phyloP scores from a whole-genome alignment of 768 basidiomycete genomes.

The Calocybe indica region DNA sequence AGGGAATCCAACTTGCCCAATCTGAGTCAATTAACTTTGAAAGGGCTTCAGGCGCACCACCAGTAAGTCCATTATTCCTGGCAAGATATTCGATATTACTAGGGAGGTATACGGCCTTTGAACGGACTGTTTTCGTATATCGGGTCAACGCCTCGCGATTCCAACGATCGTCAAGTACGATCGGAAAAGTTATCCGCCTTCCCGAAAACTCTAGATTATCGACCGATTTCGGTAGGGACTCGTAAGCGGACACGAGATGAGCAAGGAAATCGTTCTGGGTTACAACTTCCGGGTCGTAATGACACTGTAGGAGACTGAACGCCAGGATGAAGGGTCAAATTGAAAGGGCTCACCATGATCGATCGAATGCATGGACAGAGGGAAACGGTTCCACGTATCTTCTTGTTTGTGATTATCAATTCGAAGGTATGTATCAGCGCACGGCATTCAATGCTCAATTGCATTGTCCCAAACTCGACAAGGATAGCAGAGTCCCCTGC shows the following conservation, averaged over 20 bases:
- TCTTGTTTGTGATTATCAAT: slow-evolving; percentile 23
- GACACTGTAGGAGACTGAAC: slow-evolving; percentile 53
- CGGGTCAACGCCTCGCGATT: slow-evolving; percentile 46
- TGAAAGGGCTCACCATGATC: slow-evolving; percentile 37
- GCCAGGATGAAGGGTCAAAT: neutral
- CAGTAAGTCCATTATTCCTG: slow-evolving; percentile 49
- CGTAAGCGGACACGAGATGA: slow-evolving; percentile 31
- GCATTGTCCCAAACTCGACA: slow-evolving; percentile 55
- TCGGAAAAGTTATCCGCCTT: slow-evolving; percentile 53
- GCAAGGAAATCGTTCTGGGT: slow-evolving; percentile 38
- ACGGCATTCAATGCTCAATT: slow-evolving; percentile 44
- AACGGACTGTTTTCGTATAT: slow-evolving; percentile 50
- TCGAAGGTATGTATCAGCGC: slow-evolving; percentile 57
- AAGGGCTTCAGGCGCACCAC: slow-evolving; percentile 36
- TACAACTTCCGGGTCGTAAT: slow-evolving; percentile 38
- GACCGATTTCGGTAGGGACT: slow-evolving; percentile 32
- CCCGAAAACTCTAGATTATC: slow-evolving; percentile 39
- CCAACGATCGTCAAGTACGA: slow-evolving; percentile 58
- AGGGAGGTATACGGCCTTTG: slow-evolving; percentile 59
- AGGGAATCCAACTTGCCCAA: slow-evolving; percentile 30
- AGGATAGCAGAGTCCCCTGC: slow-evolving; percentile 62
- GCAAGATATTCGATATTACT: slow-evolving; percentile 67
- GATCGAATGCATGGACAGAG: slow-evolving; percentile 52
- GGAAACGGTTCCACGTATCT: slow-evolving; percentile 30
- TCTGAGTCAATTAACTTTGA: slow-evolving; percentile 40